A percentile compares a stretch with the other conserved stretches of the same genome.
Conservation (phyloP, 495 filamentous ascomycete species). For the Neurospora sp. region DNA sequence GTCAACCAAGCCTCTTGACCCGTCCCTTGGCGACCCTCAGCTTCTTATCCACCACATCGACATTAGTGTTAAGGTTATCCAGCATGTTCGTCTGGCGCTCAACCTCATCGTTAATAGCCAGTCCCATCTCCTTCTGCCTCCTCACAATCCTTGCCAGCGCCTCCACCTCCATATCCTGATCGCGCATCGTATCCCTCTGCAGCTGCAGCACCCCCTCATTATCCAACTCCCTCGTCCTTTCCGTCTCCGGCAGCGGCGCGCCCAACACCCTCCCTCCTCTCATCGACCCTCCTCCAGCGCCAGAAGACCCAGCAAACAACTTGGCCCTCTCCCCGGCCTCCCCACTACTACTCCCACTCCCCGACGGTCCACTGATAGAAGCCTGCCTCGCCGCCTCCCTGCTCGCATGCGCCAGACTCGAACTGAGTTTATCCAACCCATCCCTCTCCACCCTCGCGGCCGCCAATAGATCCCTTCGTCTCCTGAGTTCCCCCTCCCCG, state of each 20-base stretch:
- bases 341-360: conserved; percentile 8
- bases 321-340: conserved; percentile 22
- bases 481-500: conserved; percentile 78
- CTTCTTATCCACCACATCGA: conserved; percentile 62
- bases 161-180: conserved; percentile 76
- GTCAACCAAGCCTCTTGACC: conserved; percentile 53
- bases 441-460: conserved; percentile 76
- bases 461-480: conserved; percentile 68
- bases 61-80: conserved; percentile 63
- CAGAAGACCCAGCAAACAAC: conserved; percentile 18
- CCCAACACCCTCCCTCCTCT: conserved; percentile 63
- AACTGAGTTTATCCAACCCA: conserved; percentile 70
- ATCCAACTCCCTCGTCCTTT: conserved; percentile 76
- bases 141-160: conserved; percentile 65
- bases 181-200: conserved; percentile 70
- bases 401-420: conserved; percentile 48
- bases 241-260: conserved; percentile 67
- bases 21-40: conserved; percentile 73
- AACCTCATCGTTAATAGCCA: conserved; percentile 77
- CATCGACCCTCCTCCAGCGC: background rate
- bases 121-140: conserved; percentile 75
- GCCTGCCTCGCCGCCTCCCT: conserved; percentile 8
- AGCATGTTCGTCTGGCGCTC: conserved; percentile 77
- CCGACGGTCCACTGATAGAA: background rate
- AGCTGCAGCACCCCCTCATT: conserved; percentile 82